Percentiles rank a stretch among this genome's conserved stretches.
Evolutionary conservation across 2,329 filamentous ascomycete genomes (phyloP).

Genomic region (Fusarium solani-melongenae): DNA sequence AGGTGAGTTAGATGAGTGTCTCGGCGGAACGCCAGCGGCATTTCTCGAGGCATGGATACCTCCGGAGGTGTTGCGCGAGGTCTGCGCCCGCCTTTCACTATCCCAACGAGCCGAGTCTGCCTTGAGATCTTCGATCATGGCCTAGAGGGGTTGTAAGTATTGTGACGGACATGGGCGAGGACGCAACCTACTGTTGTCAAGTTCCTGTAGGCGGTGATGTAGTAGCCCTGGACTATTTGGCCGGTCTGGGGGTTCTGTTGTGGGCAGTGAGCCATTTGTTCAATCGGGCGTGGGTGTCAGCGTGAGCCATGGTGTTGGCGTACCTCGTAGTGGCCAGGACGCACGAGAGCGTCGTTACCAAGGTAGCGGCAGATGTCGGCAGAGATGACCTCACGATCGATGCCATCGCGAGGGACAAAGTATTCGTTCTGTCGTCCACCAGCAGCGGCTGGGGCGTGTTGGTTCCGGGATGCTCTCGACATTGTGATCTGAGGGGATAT

Average conservation of each 20-base stretch:
- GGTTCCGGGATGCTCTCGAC: conserved; percentile 54
- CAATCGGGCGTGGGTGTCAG: conserved; percentile 12
- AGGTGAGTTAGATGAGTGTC: conserved; percentile 68
- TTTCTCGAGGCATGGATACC: conserved; percentile 68
- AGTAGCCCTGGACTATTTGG: conserved; percentile 77
- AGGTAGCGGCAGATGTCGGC: conserved; percentile 87
- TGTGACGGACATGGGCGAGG: neutral
- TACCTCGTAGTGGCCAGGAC: conserved; percentile 80
- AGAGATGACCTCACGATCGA: conserved; percentile 86
- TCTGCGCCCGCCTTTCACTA: conserved; percentile 67
- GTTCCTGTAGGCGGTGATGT: conserved; percentile 82
- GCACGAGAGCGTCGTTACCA: conserved; percentile 83
- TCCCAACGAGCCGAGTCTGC: conserved; percentile 72
- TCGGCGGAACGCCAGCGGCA: conserved; percentile 58
- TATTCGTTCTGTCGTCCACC: conserved; percentile 77
- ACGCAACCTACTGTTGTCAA: conserved; percentile 74
- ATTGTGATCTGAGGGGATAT: conserved; percentile 45
- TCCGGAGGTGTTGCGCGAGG: conserved; percentile 64
- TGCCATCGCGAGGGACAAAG: conserved; percentile 82
- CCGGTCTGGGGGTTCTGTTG: conserved; percentile 64
- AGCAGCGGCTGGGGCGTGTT: conserved; percentile 49
- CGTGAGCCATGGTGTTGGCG: conserved; percentile 41
- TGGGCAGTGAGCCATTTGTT: conserved; percentile 41
- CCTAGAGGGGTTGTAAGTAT: conserved; percentile 53
- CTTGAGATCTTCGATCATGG: conserved; percentile 73